Evolutionary conservation across 768 basidiomycete species (phyloP).

Genomic region (Agaricus blazei): DNA sequence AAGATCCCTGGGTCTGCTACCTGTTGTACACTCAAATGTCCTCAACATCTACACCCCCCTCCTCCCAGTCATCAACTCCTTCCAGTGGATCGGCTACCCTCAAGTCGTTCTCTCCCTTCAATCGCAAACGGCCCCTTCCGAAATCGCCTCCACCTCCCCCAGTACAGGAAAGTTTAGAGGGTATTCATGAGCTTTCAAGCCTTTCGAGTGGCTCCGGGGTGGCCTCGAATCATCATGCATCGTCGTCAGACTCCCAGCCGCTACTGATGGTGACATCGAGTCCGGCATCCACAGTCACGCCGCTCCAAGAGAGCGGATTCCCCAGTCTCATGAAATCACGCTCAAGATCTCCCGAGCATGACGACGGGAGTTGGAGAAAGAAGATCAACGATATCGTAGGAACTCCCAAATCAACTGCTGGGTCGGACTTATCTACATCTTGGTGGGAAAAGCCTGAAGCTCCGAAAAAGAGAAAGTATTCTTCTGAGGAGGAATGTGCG

Average conservation of each 20-base stretch:
- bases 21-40: not conserved
- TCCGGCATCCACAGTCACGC: not conserved
- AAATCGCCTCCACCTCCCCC: constrained; percentile 8
- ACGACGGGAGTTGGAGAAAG: constrained; percentile 1
- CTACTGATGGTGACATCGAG: constrained; percentile 6
- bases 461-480: constrained; percentile 8
- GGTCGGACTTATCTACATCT: constrained; percentile 9
- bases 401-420: not conserved
- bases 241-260: not conserved
- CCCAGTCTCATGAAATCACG: not conserved
- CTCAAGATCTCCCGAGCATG: not conserved
- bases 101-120: constrained; percentile 14
- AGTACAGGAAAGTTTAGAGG: not conserved
- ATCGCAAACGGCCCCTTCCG: constrained; percentile 10
- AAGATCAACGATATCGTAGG: not conserved
- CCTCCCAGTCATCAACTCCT: not conserved
- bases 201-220: not conserved
- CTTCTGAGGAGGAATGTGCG: constrained; percentile 9
- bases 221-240: not conserved
- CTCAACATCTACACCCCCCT: not conserved
- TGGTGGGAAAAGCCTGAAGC: constrained; percentile 15
- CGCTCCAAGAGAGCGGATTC: not conserved
- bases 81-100: constrained; percentile 6
- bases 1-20: not conserved
- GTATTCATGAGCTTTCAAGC: not conserved